Conservation (phyloP, 140 eudicot species). For the Senecio squalidus region DNA sequence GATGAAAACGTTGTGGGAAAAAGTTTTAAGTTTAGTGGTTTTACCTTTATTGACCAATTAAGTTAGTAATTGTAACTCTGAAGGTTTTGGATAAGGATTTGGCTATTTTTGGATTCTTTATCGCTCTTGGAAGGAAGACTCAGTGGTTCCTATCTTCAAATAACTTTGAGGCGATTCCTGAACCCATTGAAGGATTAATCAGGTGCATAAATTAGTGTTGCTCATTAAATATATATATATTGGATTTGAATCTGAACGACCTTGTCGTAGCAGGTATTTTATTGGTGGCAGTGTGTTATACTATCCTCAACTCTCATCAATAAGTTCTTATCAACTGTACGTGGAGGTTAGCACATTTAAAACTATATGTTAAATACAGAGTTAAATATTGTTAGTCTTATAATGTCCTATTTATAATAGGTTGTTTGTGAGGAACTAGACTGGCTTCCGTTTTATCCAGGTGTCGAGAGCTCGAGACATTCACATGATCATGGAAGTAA, state of each 20-base stretch:
- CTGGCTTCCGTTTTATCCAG: slow-evolving; percentile 93
- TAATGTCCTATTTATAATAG: slow-evolving; percentile 23
- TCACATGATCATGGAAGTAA: slow-evolving; percentile 53
- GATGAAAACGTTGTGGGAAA: too few species aligned
- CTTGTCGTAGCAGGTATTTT: slow-evolving; percentile 45
- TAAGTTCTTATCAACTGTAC: slow-evolving; percentile 95
- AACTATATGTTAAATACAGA: neutral
- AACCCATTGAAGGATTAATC: slow-evolving; percentile 73
- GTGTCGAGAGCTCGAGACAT: slow-evolving; percentile 22
- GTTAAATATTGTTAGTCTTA: slow-evolving; percentile 4
- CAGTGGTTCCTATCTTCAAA: slow-evolving; percentile 61
- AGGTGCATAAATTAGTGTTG: slow-evolving; percentile 36
- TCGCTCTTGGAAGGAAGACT: slow-evolving; percentile 92
- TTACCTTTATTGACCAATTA: too few species aligned
- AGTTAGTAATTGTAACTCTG: neutral
- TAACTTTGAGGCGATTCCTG: slow-evolving; percentile 57
- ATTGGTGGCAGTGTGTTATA: slow-evolving; percentile 92
- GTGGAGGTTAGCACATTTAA: slow-evolving; percentile 85
- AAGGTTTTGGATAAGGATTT: slow-evolving; percentile 91
- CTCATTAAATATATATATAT: too few species aligned
- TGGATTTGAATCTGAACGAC: slow-evolving; percentile 13
- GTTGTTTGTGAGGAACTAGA: slow-evolving; percentile 99
- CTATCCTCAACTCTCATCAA: slow-evolving; percentile 93
- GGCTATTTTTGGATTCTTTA: slow-evolving; percentile 92
- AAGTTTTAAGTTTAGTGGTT: too few species aligned